phyloP scores from a whole-genome alignment of 2,329 filamentous ascomycete species.

The Venturia asperata region DNA sequence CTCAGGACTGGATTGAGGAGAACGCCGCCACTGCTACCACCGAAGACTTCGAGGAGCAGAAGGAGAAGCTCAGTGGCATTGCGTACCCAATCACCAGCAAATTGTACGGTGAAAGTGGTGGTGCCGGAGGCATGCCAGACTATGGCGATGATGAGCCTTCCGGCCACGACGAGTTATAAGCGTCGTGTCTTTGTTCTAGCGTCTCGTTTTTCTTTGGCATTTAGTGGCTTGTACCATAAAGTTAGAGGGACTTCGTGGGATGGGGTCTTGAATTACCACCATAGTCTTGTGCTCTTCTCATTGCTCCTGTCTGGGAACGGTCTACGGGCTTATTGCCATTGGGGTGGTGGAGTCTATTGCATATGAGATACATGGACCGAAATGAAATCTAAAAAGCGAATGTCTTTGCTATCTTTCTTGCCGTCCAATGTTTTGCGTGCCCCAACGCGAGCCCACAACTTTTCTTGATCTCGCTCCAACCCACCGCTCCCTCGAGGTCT shows the following conservation, averaged over 20 bases:
- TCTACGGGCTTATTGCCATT: background rate
- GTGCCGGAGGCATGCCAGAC: slow-evolving; percentile 51
- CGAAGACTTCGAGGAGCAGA: slow-evolving; percentile 99
- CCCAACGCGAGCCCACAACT: too few species aligned
- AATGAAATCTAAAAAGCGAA: slow-evolving; percentile 1
- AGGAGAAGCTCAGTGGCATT: slow-evolving; percentile 95
- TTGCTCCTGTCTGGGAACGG: slow-evolving; percentile 1
- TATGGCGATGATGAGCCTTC: slow-evolving; percentile 57
- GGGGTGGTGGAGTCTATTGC: slow-evolving; percentile 6
- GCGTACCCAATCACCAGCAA: slow-evolving; percentile 99
- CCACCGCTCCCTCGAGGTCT: too few species aligned
- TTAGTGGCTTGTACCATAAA: slow-evolving; percentile 13
- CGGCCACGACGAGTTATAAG: slow-evolving; percentile 45
- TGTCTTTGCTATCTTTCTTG: background rate
- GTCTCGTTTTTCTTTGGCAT: slow-evolving; percentile 9
- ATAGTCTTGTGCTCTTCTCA: background rate
- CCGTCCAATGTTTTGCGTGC: too few species aligned
- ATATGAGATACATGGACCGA: slow-evolving; percentile 6
- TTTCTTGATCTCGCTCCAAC: too few species aligned
- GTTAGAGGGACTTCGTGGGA: background rate
- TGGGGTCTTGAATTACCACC: slow-evolving; percentile 12
- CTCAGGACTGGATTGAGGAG: slow-evolving; percentile 94
- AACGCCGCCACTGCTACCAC: slow-evolving; percentile 76
- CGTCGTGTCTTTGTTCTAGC: background rate
- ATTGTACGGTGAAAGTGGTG: slow-evolving; percentile 63